Evolutionary conservation across 164 flowering plant genomes (phyloP).

Genomic region (Hamamelis virginiana): DNA sequence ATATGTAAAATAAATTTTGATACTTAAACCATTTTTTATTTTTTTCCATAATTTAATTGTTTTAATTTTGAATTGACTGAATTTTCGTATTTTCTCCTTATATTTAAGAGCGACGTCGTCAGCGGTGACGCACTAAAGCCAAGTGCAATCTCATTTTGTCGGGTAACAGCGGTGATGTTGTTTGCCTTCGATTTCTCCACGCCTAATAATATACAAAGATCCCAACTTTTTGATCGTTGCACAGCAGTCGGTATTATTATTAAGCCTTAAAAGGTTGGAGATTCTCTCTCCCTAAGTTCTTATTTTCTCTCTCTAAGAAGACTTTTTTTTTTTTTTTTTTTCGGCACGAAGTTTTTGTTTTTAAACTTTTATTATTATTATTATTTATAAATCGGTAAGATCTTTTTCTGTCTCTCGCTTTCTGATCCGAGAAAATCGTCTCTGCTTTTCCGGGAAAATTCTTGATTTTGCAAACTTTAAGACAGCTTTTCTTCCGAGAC

Average conservation of each 20-base stretch:
- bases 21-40: no score
- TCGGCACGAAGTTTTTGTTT: neutral
- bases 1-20: no score
- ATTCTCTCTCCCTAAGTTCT: neutral
- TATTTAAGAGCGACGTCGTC: neutral
- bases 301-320: neutral
- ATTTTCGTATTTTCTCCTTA: no score
- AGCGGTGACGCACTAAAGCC: slow-evolving; percentile 2
- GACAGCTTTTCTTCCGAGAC: neutral
- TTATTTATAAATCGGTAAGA: no score
- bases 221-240: neutral
- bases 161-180: neutral
- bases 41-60: no score
- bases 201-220: neutral
- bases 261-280: neutral
- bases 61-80: no score
- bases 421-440: neutral
- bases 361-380: neutral
- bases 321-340: neutral
- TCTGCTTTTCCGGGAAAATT: neutral
- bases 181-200: neutral
- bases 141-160: neutral
- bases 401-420: neutral
- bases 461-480: no score
- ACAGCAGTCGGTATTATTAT: no score